Base-by-base conservation (phyloP, 805 yeast genomes). In the Cyberlindnera americana region DNA sequence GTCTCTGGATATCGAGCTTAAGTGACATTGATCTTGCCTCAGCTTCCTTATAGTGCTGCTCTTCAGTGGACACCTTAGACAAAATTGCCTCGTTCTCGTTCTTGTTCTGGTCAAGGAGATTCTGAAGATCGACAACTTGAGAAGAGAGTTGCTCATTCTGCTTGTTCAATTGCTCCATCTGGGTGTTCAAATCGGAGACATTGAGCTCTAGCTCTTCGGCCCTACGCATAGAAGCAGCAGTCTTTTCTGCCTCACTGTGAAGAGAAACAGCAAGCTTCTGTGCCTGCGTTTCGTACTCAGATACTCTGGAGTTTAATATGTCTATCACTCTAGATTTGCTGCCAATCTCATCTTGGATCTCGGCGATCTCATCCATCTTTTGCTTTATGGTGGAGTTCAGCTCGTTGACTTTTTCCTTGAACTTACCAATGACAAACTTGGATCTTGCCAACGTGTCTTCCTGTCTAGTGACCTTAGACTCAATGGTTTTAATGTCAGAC, bases 241-340 rank as follows among this genome's bases (percentile, higher is more conserved):
- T 24, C 11, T 42, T 35, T 36, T 53, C 50, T 5, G 30, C 15
- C 10, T 42, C 38, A 13, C 37, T 33, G 18, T 36, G 34, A 12
- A 48, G 33, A 5, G 39, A 10, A 4, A 25, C 15, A 6, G 41
- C 26, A 3, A 52, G 32, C 3, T 27, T 32, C 25, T 48, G 37
- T 7, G 53, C 55, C 19, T 49, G 47, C 4, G 38, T 39, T 21
- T 52, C 56, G 21, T 42, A 50, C n/a, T 41, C 49, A 11, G 46
- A 11, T 4, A 34, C 48, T 34, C 54, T 46, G 9, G 16, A 16
- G n/a, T 26, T 39, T 28, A 53, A 29, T 1, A 31, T 18, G 4
- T 33, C 39, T 15, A 51, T 34, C 6, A 50, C 52, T 38, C 52
- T 46, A 4, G 42, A 22, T 36, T 53, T 49, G 2, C 51, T 41